These are phyloP conservation scores for Claviceps sp. DNA, from an alignment of 2,329 filamentous ascomycete genomes.

Conservation along the genomic window DNA sequence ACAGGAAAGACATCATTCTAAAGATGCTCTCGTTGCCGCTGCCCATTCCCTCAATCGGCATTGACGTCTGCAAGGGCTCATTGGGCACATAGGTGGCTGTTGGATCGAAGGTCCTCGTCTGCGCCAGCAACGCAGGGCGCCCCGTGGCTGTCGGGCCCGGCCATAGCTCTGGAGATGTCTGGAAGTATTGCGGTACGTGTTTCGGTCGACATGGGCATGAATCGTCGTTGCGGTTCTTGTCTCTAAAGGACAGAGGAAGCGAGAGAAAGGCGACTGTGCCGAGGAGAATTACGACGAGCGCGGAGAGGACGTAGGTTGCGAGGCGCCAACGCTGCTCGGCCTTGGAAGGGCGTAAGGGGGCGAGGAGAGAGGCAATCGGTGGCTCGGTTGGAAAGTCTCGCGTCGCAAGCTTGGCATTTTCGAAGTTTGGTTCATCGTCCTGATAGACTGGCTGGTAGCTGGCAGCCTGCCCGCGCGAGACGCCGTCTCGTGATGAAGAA, in stretches of 20 bases:
- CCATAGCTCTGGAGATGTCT: constrained; percentile 46
- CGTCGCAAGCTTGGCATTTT: not conserved
- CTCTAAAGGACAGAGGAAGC: constrained; percentile 18
- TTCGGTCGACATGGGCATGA: constrained; percentile 19
- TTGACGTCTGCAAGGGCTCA: constrained; percentile 55
- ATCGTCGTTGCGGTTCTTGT: constrained; percentile 6
- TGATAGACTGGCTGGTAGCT: constrained; percentile 22
- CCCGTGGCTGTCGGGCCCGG: constrained; percentile 59
- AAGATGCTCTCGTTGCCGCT: constrained; percentile 52
- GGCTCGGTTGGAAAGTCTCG: not conserved
- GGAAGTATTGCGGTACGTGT: constrained; percentile 48
- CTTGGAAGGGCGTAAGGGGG: constrained; percentile 6
- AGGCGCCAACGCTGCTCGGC: constrained; percentile 17
- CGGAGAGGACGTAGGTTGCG: constrained; percentile 19
- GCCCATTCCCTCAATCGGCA: constrained; percentile 49
- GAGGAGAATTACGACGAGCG: constrained; percentile 23
- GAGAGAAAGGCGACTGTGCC: constrained; percentile 23
- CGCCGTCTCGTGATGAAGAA: constrained; percentile 7
- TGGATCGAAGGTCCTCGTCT: constrained; percentile 56
- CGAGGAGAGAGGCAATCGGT: constrained; percentile 1
- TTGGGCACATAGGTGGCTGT: constrained; percentile 54
- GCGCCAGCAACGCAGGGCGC: constrained; percentile 53
- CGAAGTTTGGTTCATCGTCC: constrained; percentile 12
- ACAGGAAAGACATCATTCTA: constrained; percentile 51
- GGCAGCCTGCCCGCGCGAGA: constrained; percentile 7